Evolutionary conservation across 345 rosid genomes (phyloP).

Genomic region (Erodium maritimum): DNA sequence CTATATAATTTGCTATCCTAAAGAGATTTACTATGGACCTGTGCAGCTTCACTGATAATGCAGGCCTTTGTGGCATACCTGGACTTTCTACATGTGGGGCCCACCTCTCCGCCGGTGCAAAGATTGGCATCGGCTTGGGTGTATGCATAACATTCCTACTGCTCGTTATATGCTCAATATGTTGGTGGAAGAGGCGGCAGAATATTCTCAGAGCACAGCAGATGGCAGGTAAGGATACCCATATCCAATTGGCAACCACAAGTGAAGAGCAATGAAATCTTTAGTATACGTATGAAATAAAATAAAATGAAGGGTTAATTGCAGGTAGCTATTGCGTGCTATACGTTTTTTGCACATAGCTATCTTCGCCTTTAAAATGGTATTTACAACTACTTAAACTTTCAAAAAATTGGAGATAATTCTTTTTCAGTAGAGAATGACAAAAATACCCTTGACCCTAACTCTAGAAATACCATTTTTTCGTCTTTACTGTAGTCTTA

Average conservation of each 20-base stretch:
- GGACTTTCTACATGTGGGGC: conserved; percentile 79
- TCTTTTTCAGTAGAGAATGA: too few species aligned
- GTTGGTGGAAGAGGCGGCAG: conserved; percentile 87
- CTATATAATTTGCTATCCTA: background rate
- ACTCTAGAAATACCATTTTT: too few species aligned
- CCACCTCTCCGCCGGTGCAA: conserved; percentile 66
- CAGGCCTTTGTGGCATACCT: conserved; percentile 93
- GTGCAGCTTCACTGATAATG: conserved; percentile 87
- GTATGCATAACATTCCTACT: conserved; percentile 39
- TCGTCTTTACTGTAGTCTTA: too few species aligned
- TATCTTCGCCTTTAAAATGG: too few species aligned
- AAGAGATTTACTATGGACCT: conserved; percentile 9
- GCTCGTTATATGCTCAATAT: conserved; percentile 40
- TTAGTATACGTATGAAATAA: background rate
- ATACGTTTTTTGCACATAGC: too few species aligned
- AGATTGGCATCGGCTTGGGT: conserved; percentile 70
- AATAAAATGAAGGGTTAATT: too few species aligned
- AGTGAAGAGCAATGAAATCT: too few species aligned
- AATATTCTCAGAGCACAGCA: conserved; percentile 83
- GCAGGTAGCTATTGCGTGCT: too few species aligned
- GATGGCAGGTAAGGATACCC: conserved; percentile 49
- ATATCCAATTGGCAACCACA: too few species aligned
- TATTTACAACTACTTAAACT: too few species aligned
- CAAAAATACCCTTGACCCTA: too few species aligned
- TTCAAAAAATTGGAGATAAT: too few species aligned